Evolutionary conservation across 2,329 filamentous ascomycete species (phyloP).

Genomic region (Ilyonectria destructans): DNA sequence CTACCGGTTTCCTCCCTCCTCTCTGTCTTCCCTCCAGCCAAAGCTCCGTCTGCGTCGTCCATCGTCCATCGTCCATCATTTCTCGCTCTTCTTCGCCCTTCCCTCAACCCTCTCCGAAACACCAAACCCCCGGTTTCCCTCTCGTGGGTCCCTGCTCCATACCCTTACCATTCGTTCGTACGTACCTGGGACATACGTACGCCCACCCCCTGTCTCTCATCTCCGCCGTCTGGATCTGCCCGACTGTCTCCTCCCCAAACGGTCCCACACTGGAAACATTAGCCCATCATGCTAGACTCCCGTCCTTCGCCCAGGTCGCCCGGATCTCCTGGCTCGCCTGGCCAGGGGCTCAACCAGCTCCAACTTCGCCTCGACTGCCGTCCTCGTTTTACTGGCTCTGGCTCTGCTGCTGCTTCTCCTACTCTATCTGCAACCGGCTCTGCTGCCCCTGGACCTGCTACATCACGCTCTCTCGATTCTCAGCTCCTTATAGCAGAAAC

Average conservation of each 20-base stretch:
- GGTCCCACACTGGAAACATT: conserved; percentile 43
- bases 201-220: conserved; percentile 21
- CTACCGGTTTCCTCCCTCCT: background rate
- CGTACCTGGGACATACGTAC: background rate
- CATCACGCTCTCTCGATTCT: conserved; percentile 11
- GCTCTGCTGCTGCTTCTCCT: conserved; percentile 6
- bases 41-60: conserved; percentile 1
- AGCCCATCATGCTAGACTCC: conserved; percentile 50
- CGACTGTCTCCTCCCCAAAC: conserved; percentile 33
- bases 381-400: conserved; percentile 42
- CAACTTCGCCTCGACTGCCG: conserved; percentile 44
- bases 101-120: too few species aligned
- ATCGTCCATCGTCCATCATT: background rate
- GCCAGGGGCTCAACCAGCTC: conserved; percentile 45
- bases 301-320: background rate
- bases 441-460: conserved; percentile 29
- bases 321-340: conserved; percentile 8
- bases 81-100: background rate
- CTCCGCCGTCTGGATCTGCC: conserved; percentile 31
- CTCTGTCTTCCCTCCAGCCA: background rate
- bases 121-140: background rate
- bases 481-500: conserved; percentile 5
- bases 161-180: background rate
- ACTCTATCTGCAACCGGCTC: conserved; percentile 33
- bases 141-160: background rate